Conservation (phyloP, 331 rosid genomes). For the Rhamnella rubrinervis region DNA sequence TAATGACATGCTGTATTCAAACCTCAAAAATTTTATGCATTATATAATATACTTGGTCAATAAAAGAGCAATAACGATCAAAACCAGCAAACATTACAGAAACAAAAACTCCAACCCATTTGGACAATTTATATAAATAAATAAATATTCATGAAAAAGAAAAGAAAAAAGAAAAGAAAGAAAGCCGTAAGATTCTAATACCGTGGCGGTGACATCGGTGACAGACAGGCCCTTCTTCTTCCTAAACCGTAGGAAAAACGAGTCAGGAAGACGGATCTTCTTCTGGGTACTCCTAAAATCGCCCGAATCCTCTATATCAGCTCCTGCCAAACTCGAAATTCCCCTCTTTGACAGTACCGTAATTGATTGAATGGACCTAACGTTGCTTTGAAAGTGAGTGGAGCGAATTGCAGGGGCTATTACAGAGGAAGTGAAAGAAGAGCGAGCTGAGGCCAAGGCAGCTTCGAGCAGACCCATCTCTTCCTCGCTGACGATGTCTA, state of each 20-base stretch:
- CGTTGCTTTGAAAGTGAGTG: conserved; percentile 14
- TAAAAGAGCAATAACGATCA: background rate
- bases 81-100: background rate
- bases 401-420: conserved; percentile 25
- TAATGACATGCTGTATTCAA: background rate
- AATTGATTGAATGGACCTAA: conserved; percentile 49
- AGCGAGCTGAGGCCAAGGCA: conserved; percentile 49
- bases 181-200: conserved; percentile 8
- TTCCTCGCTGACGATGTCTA: conserved; percentile 69
- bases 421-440: conserved; percentile 29
- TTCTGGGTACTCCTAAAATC: conserved; percentile 28
- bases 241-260: conserved; percentile 53
- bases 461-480: conserved; percentile 91
- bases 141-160: background rate
- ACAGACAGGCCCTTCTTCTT: conserved; percentile 55
- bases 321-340: conserved; percentile 25
- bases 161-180: background rate
- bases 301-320: conserved; percentile 61
- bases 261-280: conserved; percentile 33
- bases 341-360: conserved; percentile 47
- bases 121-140: no score
- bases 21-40: background rate
- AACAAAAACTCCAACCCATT: background rate
- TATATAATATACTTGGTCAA: background rate
- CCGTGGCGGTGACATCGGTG: conserved; percentile 71